phyloP scores from a whole-genome alignment of 1,284 basidiomycete species.

The Apiotrichum mycotoxinovorans region DNA sequence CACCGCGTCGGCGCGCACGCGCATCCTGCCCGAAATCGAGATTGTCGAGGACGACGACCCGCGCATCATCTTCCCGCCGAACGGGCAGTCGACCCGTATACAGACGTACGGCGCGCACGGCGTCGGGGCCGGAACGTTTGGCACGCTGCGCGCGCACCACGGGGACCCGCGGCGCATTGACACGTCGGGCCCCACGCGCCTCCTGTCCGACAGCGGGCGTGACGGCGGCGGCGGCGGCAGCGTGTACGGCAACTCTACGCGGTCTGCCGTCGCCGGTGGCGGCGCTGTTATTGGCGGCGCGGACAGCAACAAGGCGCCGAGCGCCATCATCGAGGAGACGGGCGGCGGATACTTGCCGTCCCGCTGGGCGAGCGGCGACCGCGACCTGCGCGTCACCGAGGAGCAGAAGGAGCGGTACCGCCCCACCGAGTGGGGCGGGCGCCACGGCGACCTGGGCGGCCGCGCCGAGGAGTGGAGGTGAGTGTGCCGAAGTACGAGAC shows the following conservation, averaged over 20 bases:
- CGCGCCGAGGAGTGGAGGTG: conserved; percentile 47
- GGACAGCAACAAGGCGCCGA: conserved; percentile 20
- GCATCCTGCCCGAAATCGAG: conserved; percentile 45
- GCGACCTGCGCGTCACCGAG: conserved; percentile 36
- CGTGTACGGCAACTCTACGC: background rate
- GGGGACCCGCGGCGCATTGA: background rate
- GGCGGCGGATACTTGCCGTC: conserved; percentile 46
- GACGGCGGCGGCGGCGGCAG: too few relatives aligned
- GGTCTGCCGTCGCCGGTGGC: background rate
- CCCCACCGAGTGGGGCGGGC: conserved; percentile 47
- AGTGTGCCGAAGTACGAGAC: too few relatives aligned
- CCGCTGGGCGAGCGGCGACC: conserved; percentile 48
- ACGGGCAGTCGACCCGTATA: conserved; percentile 34
- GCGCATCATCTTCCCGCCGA: conserved; percentile 37
- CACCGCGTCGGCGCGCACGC: conserved; percentile 11
- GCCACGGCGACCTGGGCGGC: conserved; percentile 39
- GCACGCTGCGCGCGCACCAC: conserved; percentile 4
- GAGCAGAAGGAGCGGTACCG: conserved; percentile 47
- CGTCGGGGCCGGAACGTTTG: too few relatives aligned
- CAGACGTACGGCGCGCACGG: conserved; percentile 38
- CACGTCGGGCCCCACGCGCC: conserved; percentile 4
- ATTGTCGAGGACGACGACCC: conserved; percentile 48
- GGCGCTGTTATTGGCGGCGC: background rate
- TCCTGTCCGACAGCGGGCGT: background rate
- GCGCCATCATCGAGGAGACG: conserved; percentile 35